phyloP scores from a whole-genome alignment of 129 eudicot species.

The Escallonia rubra region DNA sequence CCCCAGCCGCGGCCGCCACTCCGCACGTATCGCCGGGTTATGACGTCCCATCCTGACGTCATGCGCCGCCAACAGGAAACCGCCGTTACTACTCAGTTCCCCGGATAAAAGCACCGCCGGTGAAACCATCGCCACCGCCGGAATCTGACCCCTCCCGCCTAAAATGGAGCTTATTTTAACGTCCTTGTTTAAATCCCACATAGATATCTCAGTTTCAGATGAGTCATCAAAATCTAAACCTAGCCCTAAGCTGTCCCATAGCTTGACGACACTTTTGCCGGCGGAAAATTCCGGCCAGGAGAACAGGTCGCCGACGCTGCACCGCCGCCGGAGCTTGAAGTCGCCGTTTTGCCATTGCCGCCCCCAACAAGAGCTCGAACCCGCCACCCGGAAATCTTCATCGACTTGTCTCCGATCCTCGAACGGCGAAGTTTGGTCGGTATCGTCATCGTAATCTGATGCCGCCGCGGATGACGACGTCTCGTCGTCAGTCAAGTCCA shows the following conservation, averaged over 20 bases:
- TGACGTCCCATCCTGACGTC: conserved; percentile 38
- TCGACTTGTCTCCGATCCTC: conserved; percentile 13
- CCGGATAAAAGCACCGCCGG: conserved; percentile 31
- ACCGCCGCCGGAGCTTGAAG: conserved; percentile 41
- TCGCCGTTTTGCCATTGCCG: conserved; percentile 5
- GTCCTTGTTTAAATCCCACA: conserved; percentile 32
- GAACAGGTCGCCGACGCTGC: conserved; percentile 20
- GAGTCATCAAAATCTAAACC: conserved; percentile 57
- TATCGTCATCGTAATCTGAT: conserved; percentile 32
- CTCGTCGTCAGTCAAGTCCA: conserved; percentile 38
- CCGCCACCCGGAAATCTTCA: conserved; percentile 46
- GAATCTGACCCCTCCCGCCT: conserved; percentile 16
- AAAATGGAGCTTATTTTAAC: conserved; percentile 18
- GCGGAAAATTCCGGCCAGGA: conserved; percentile 65
- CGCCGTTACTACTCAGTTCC: conserved; percentile 22
- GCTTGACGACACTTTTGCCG: conserved; percentile 72
- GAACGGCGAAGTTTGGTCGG: conserved; percentile 18
- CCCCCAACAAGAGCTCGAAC: conserved; percentile 15
- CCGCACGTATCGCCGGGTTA: conserved; percentile 43
- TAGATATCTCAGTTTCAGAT: conserved; percentile 28
- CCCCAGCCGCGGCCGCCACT: conserved; percentile 50
- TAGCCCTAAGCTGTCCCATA: conserved; percentile 84
- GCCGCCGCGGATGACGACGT: conserved; percentile 44
- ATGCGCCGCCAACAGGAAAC: conserved; percentile 37
- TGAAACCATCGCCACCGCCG: conserved; percentile 16